phyloP scores from a whole-genome alignment of 306 rosid species.

The Pachyrhizus erosus region DNA sequence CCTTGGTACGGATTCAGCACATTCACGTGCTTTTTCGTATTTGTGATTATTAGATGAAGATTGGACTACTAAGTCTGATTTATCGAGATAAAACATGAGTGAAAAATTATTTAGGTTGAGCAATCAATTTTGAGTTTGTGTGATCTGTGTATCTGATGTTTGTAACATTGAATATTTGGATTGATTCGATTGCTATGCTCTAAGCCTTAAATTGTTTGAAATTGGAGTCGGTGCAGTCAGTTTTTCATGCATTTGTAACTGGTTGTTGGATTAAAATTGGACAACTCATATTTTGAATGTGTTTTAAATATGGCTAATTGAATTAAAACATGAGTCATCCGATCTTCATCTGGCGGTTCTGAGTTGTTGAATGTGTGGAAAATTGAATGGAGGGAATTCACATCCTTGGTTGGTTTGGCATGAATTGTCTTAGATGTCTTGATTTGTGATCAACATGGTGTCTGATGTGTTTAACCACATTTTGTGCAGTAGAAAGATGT shows the following conservation, averaged over 20 bases:
- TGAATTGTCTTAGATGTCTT: not conserved
- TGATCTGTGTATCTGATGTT: too few species aligned
- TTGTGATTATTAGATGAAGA: too few species aligned
- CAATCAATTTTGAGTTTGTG: too few species aligned
- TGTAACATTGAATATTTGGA: too few species aligned
- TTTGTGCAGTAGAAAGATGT: not conserved
- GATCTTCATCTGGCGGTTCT: not conserved
- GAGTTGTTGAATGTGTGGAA: not conserved
- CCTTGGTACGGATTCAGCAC: too few species aligned
- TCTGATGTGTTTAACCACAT: not conserved
- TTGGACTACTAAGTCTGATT: too few species aligned
- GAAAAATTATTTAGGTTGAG: too few species aligned
- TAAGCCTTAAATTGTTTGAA: slow-evolving; percentile 12
- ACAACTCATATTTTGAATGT: not conserved
- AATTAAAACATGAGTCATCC: not conserved
- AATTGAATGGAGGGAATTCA: not conserved
- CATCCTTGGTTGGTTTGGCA: not conserved
- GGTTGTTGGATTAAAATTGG: not conserved
- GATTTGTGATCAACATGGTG: slow-evolving; percentile 3
- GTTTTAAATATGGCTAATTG: not conserved
- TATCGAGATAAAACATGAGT: too few species aligned
- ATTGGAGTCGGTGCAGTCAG: not conserved
- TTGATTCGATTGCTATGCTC: slow-evolving; percentile 23
- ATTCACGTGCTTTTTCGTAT: too few species aligned
- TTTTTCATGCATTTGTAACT: not conserved